phyloP scores from a whole-genome alignment of 1,284 basidiomycete species.

The Cerrena zonata region DNA sequence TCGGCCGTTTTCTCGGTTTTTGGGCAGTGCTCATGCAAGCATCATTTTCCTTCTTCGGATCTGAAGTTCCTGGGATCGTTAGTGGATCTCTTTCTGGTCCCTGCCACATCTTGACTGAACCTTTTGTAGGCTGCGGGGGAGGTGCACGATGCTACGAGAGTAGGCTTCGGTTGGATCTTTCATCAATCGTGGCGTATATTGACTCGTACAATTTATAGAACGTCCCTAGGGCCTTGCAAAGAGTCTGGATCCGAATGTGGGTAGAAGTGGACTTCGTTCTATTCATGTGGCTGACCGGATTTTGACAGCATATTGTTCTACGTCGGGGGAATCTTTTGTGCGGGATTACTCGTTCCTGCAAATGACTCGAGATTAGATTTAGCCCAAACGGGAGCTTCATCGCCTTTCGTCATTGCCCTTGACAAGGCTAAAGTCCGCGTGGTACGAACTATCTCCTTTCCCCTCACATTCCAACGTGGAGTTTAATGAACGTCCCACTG shows the following conservation, averaged over 20 bases:
- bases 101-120: not conserved
- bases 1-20: slow-evolving; percentile 43
- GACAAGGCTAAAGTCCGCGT: slow-evolving; percentile 37
- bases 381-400: slow-evolving; percentile 33
- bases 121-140: slow-evolving; percentile 29
- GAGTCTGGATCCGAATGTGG: slow-evolving; percentile 52
- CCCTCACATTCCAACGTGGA: not conserved
- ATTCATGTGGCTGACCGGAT: not conserved
- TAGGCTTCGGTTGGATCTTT: slow-evolving; percentile 6
- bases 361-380: slow-evolving; percentile 34
- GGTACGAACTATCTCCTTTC: slow-evolving; percentile 11
- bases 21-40: slow-evolving; percentile 40
- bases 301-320: slow-evolving; percentile 24
- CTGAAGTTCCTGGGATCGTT: slow-evolving; percentile 28
- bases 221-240: slow-evolving; percentile 39
- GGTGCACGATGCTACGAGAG: slow-evolving; percentile 27
- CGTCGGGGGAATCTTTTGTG: slow-evolving; percentile 32
- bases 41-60: slow-evolving; percentile 29
- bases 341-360: slow-evolving; percentile 46
- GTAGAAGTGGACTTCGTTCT: slow-evolving; percentile 10
- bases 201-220: slow-evolving; percentile 22
- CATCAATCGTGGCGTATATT: slow-evolving; percentile 3
- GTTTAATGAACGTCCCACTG: not conserved
- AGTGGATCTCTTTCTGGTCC: slow-evolving; percentile 12
- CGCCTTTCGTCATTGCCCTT: slow-evolving; percentile 46